Percentiles rank a stretch among this genome's conserved stretches.
These are phyloP conservation scores for Hyaloscypha variabilis DNA, from an alignment of 495 filamentous ascomycete species.

Conservation along the genomic window DNA sequence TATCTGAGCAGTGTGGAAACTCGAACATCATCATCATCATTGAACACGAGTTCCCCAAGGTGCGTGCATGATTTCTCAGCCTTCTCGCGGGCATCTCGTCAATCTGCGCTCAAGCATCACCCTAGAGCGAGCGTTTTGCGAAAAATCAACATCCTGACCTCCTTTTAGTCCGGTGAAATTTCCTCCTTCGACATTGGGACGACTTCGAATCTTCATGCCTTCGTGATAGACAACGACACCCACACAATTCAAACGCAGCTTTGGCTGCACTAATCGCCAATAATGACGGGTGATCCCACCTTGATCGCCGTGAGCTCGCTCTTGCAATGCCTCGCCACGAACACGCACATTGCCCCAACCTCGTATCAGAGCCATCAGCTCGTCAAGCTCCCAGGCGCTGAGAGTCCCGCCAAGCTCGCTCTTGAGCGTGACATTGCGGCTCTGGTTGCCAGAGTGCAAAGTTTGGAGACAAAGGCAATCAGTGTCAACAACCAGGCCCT, in stretches of 20 bases:
- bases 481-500: conserved; percentile 52
- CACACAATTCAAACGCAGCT: conserved; percentile 6
- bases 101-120: background rate
- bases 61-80: background rate
- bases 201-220: conserved; percentile 23
- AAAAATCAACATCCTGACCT: background rate
- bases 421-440: conserved; percentile 74
- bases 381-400: conserved; percentile 61
- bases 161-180: conserved; percentile 3
- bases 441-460: conserved; percentile 66
- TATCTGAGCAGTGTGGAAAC: background rate
- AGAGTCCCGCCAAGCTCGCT: conserved; percentile 62
- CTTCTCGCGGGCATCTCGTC: background rate
- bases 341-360: conserved; percentile 33
- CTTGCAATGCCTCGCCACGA: conserved; percentile 62
- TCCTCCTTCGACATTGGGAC: background rate
- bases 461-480: conserved; percentile 67
- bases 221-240: conserved; percentile 12
- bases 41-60: background rate
- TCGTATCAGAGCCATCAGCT: conserved; percentile 14
- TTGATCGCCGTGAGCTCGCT: conserved; percentile 64
- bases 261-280: conserved; percentile 12
- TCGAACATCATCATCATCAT: background rate
- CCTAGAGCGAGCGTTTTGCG: background rate
- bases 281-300: conserved; percentile 35